Conservation (phyloP, 2,329 filamentous ascomycete genomes). For the Cladosporium sp. region DNA sequence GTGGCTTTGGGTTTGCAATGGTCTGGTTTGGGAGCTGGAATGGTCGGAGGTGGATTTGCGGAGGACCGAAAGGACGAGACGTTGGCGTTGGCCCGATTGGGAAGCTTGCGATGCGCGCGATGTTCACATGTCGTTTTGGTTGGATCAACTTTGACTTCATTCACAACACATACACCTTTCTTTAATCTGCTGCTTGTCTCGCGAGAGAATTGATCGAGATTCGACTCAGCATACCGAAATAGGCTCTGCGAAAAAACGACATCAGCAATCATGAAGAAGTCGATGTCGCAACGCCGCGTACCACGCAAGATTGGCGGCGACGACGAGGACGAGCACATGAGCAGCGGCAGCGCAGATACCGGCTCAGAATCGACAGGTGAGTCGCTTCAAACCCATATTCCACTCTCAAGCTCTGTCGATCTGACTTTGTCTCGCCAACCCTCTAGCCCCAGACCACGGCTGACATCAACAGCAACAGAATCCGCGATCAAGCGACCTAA, state of each 20-base stretch:
- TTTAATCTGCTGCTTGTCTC: no score
- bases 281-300: slow-evolving; percentile 57
- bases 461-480: slow-evolving; percentile 39
- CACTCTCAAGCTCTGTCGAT: not conserved
- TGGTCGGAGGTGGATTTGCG: slow-evolving; percentile 16
- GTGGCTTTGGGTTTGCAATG: no score
- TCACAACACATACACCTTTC: no score
- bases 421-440: not conserved
- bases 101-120: slow-evolving; percentile 14
- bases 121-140: no score
- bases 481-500: slow-evolving; percentile 52
- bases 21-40: slow-evolving; percentile 15
- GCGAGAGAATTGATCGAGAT: not conserved
- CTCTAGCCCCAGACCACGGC: slow-evolving; percentile 24
- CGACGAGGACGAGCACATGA: slow-evolving; percentile 45
- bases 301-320: slow-evolving; percentile 74
- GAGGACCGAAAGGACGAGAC: no score
- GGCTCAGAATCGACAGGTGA: slow-evolving; percentile 23
- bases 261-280: slow-evolving; percentile 55
- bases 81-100: slow-evolving; percentile 10
- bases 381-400: not conserved
- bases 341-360: slow-evolving; percentile 17
- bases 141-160: no score
- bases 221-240: no score
- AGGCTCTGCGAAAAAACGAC: no score